These are phyloP conservation scores for Trypanosoma lewisi DNA, from an alignment of 208 protist species.

Conservation along the genomic window DNA sequence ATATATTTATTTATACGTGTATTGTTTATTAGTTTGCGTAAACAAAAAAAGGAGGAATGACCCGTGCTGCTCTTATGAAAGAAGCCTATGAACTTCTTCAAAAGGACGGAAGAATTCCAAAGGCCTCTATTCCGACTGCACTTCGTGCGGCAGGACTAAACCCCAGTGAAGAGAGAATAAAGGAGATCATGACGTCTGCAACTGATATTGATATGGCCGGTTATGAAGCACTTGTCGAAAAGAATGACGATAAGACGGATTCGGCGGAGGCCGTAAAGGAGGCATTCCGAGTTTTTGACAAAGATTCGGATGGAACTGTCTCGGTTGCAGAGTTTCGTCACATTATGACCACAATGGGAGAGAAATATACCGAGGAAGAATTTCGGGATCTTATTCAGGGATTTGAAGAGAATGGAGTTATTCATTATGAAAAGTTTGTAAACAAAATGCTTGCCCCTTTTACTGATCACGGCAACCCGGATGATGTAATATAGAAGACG, in stretches of 20 bases:
- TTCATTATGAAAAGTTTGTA: constrained; percentile 90
- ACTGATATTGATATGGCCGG: constrained; percentile 80
- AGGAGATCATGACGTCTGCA: constrained; percentile 78
- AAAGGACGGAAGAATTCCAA: constrained; percentile 87
- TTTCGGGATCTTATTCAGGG: constrained; percentile 91
- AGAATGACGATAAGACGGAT: constrained; percentile 89
- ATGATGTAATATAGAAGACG: constrained; percentile 32
- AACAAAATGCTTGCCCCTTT: constrained; percentile 90
- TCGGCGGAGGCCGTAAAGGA: constrained; percentile 94
- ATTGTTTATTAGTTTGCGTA: constrained; percentile 6
- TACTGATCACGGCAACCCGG: constrained; percentile 75
- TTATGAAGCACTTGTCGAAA: constrained; percentile 81
- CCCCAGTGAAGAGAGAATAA: constrained; percentile 90
- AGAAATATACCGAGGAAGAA: constrained; percentile 96
- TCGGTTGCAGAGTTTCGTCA: constrained; percentile 95
- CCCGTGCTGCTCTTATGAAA: constrained; percentile 70
- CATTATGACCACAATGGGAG: constrained; percentile 96
- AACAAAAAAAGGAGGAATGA: constrained; percentile 35
- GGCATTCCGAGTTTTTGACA: constrained; percentile 96
- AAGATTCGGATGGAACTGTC: constrained; percentile 94
- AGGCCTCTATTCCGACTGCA: constrained; percentile 81
- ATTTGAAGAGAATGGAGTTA: constrained; percentile 87
- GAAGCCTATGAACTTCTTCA: constrained; percentile 90
- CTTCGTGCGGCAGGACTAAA: constrained; percentile 87
- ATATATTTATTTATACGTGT: not conserved